A percentile compares a stretch with the other conserved stretches of the same genome.
Evolutionary conservation across 441 rosid genomes (phyloP).

Genomic region (Populus hybrid): DNA sequence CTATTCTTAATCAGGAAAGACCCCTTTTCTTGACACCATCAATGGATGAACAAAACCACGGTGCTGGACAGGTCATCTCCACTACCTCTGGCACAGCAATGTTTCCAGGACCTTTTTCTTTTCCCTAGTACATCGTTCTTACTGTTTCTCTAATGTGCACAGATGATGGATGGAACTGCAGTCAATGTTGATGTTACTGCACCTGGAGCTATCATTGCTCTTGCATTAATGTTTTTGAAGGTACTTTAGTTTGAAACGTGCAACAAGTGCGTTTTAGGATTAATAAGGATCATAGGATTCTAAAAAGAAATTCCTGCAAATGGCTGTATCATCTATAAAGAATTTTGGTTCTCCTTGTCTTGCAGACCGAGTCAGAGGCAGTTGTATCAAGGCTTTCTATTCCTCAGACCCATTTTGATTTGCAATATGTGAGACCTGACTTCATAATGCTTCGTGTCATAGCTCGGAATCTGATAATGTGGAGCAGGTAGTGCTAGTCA

Average conservation of each 20-base stretch:
- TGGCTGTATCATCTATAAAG: neutral
- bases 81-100: conserved; percentile 12
- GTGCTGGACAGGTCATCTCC: conserved; percentile 70
- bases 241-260: conserved; percentile 32
- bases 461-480: conserved; percentile 94
- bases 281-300: neutral
- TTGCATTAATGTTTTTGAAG: conserved; percentile 90
- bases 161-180: conserved; percentile 81
- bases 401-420: conserved; percentile 79
- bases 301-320: neutral
- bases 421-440: conserved; percentile 95
- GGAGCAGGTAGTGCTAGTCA: conserved; percentile 69
- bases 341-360: conserved; percentile 23
- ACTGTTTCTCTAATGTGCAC: conserved; percentile 22
- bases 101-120: neutral
- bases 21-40: conserved; percentile 47
- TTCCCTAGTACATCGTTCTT: conserved; percentile 7
- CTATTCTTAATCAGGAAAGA: conserved; percentile 59
- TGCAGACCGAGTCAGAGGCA: conserved; percentile 86
- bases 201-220: conserved; percentile 94
- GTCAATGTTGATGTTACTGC: conserved; percentile 96
- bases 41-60: conserved; percentile 61
- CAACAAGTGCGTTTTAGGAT: neutral
- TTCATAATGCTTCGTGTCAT: conserved; percentile 98
- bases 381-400: conserved; percentile 77